phyloP scores from a whole-genome alignment of 305 asterid species.

The Fraxinus dipetala region DNA sequence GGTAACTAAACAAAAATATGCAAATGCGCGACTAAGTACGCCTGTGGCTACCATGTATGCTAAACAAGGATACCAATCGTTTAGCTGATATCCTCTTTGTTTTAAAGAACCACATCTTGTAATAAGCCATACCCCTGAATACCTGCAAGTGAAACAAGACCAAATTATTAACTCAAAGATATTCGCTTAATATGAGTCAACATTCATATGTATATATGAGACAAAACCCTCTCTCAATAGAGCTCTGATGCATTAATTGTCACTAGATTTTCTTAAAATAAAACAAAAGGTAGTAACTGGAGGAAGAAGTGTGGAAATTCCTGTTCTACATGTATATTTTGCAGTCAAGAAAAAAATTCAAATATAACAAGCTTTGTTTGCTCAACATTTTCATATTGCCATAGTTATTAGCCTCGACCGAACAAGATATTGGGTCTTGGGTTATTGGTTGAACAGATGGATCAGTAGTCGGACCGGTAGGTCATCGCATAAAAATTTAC shows the following conservation, averaged over 20 bases:
- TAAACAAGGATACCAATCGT: constrained; percentile 44
- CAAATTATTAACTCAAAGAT: background rate
- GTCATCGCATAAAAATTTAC: background rate
- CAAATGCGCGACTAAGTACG: constrained; percentile 42
- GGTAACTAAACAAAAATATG: constrained; percentile 52
- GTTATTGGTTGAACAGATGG: too few species aligned
- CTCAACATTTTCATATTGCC: background rate
- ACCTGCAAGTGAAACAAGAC: constrained; percentile 33
- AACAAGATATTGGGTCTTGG: background rate
- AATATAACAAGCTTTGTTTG: background rate
- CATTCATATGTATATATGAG: background rate
- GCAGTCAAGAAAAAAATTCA: background rate
- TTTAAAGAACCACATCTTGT: constrained; percentile 61
- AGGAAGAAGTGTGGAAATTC: background rate
- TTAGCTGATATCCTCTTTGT: constrained; percentile 40
- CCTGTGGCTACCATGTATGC: constrained; percentile 47
- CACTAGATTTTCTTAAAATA: background rate
- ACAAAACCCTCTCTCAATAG: background rate
- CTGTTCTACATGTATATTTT: background rate
- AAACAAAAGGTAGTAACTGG: background rate
- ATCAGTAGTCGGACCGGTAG: too few species aligned
- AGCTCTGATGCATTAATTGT: background rate
- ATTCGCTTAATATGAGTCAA: background rate
- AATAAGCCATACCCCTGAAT: constrained; percentile 67
- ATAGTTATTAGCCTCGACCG: background rate